Base-by-base conservation (phyloP, 805 yeast species). In the Ogataea naganishii region DNA sequence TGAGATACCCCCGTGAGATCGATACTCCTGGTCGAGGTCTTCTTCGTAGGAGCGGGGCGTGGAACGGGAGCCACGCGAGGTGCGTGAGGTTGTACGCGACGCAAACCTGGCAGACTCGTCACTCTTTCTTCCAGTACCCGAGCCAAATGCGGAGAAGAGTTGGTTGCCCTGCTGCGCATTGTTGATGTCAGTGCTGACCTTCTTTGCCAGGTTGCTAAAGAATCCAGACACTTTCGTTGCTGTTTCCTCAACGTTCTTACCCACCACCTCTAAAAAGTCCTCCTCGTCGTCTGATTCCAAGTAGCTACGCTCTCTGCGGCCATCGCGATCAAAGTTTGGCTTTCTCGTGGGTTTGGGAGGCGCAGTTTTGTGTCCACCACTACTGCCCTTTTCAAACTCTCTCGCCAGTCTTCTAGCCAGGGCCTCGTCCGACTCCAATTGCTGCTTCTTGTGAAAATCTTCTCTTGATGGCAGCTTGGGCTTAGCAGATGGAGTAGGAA, bases 161-260 rank as follows among this genome's bases (percentile, higher is more conserved):
- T 43, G 50, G 17, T 34, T 42, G 17, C 15, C 17, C 63, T n/a
- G n/a, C 35, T 34, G 27, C 14, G 30, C 31, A 3, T 26, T 16
- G 7, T 27, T 34, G 7, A 33, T 38, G 18, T 46, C 46, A 6
- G 43, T 38, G 23, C 46, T 50, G 16, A 54, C 40, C 44, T 64
- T 69, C 59, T 73, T 75, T 19, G 77, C 67, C 34, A 83, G 47
- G 11, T 76, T 82, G 36, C 72, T 72, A 28, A 83, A 73, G 95
- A 95, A 86, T 11, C 75, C 69, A 37, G 80, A 78, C 35, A 86
- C 72, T 32, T 80, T 78, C 27, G 70, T 64, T 33, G 78, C 73
- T 2, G 95, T 85, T 44, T 84, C 95, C 44, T 80, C 86, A 26
- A 86, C 65, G 14, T 89, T 85, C 46, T 78, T 78, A 24, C 71